Percentiles rank a stretch among this genome's conserved stretches.
These are phyloP conservation scores for Sporothrix humicola DNA, from an alignment of 2,329 filamentous ascomycete genomes.

Conservation along the genomic window DNA sequence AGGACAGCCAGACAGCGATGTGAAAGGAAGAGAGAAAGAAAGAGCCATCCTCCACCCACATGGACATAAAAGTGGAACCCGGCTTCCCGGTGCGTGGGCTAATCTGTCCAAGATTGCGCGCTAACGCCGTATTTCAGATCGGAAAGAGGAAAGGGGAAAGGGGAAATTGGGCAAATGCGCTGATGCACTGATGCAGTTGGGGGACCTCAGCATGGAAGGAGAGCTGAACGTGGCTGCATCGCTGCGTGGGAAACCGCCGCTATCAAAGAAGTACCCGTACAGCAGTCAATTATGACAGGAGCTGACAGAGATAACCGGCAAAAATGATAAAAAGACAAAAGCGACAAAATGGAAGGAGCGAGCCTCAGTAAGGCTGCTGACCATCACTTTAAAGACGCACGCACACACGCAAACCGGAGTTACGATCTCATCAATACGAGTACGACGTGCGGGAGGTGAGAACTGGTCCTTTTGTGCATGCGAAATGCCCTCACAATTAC, in stretches of 20 bases:
- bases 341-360: background rate
- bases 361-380: background rate
- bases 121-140: conserved; percentile 29
- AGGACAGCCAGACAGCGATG: background rate
- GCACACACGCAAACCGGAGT: background rate
- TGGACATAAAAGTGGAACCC: conserved; percentile 16
- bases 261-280: background rate
- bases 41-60: background rate
- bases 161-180: conserved; percentile 26
- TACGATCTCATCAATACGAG: conserved; percentile 3
- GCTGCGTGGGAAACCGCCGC: no score
- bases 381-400: no score
- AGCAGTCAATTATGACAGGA: background rate
- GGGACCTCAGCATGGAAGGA: background rate
- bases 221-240: conserved; percentile 6
- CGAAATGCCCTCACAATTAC: no score
- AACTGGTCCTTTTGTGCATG: background rate
- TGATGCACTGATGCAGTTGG: background rate
- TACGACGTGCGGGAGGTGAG: background rate
- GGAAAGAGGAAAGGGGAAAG: conserved; percentile 8
- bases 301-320: background rate
- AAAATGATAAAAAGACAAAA: no score
- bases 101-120: conserved; percentile 28
- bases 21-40: background rate
- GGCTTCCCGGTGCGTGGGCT: conserved; percentile 28